Base-by-base conservation (phyloP, 306 rosid genomes). In the Cyclanthera cordifolia region DNA sequence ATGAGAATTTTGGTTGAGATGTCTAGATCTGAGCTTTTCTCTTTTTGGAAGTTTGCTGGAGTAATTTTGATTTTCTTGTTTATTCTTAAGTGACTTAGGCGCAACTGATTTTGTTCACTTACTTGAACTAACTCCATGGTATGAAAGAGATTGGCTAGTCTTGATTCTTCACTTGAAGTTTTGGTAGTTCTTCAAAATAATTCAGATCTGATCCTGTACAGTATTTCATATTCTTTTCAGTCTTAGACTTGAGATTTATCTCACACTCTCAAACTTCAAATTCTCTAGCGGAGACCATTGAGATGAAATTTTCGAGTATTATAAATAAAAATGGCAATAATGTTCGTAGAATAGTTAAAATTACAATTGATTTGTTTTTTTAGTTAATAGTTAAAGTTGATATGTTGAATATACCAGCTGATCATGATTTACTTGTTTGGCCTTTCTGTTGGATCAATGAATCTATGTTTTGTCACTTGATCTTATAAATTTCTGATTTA, bases 21-120 rank as follows among this genome's bases (percentile, higher is more conserved):
- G 65, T 47, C 53, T 70, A 71, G 74, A 71, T 71, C 74, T 71
- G 67, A 17, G 12, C 14, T 54, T 16, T 70, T 53, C 61, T 13
- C 27, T 52, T 30, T 39, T 70, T 41, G 27, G 58, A 49, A 14
- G 11, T 48, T 68, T 30, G 53, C 28, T 47, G 4, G 7, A 51
- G 16, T 50, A 8, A 50, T 15, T 15, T 32, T 49, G 56, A 67
- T 67, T 67, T 56, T 5, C 59, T 54, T 23, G 27, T 23, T 53
- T 21, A 20, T 21, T 53, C 14, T 10, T 9, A 4, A 53, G 59
- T 53, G 21, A 50, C 24, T 12, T 6, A 50, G 24, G 54, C 15
- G 15, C 15, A 11, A 53, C 28, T 48, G 46, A 41, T 41, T 41
- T 45, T 45, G n/a, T 45, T 45, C 49, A 45, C 12, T 45, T 45